Base-by-base conservation (phyloP, 2,329 filamentous ascomycete species). In the Kalmusia sp. region DNA sequence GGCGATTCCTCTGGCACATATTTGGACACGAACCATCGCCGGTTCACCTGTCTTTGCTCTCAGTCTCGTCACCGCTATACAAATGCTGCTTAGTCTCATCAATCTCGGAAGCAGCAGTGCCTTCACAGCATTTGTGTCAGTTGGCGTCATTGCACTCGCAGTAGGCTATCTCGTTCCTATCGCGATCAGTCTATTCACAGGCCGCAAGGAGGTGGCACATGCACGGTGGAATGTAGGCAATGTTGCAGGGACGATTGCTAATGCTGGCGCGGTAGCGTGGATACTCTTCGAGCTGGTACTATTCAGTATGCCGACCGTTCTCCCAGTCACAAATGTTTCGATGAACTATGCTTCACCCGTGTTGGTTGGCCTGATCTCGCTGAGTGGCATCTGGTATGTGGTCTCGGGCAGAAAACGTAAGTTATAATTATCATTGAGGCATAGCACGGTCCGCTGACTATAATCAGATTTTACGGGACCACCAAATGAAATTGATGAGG, bases 281-380 rank as follows among this genome's bases (percentile, higher is more conserved):
- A 84, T 84, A 54, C 51, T 62, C 3, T 83, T 84, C 24, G 49
- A 55, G 44, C 25, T 55, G 34, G 31, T 55, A n/a, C 49, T 86
- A 3, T 86, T 85, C 65, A 81, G 77, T 31, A 78, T 77, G 69
- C 84, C 84, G 1, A 80, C 77, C 12, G 79, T 79, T 24, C 70
- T 83, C 44, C 83, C 84, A 3, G 82, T 84, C 52, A 83, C 77
- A 1, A 74, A 74, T 1, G 78, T 73, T 1, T 79, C 79, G 47
- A 84, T 83, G 71, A 86, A 85, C 57, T 86, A 86, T 62, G 82
- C 83, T 2, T 50, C 44, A 4, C 83, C 85, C 1, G 84, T 87
- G 2, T 81, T 87, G 55, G 76, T 82, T 6, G 72, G 80, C 38
- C 86, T 87, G 8, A 15, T 48, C n/a, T 28, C 44, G 14, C 12